These are phyloP conservation scores for Ceriops zippeliana DNA, from an alignment of 345 rosid species.

Conservation along the genomic window DNA sequence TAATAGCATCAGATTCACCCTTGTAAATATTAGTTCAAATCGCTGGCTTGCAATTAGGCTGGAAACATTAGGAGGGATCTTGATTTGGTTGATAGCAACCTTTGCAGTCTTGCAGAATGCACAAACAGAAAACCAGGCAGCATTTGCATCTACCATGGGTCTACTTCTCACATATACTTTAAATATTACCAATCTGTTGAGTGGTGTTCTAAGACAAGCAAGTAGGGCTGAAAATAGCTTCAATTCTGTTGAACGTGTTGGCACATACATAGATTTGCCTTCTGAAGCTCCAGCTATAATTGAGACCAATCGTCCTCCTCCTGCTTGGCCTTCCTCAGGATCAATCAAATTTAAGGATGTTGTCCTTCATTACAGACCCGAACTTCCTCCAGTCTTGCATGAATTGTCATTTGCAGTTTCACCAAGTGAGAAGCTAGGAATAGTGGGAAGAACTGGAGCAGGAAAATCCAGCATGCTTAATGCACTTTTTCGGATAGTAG, in stretches of 20 bases:
- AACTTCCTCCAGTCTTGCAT: conserved; percentile 93
- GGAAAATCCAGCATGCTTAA: conserved; percentile 98
- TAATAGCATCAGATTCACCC: conserved; percentile 31
- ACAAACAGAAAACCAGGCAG: conserved; percentile 24
- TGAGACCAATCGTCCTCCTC: conserved; percentile 87
- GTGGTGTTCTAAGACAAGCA: conserved; percentile 87
- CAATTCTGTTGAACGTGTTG: conserved; percentile 92
- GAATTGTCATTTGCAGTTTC: conserved; percentile 68
- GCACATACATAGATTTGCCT: conserved; percentile 77
- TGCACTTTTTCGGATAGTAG: conserved; percentile 89
- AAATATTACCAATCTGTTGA: conserved; percentile 74
- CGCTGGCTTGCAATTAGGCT: conserved; percentile 84
- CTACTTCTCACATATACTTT: conserved; percentile 91
- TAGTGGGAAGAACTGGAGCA: conserved; percentile 99
- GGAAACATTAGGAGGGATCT: conserved; percentile 88
- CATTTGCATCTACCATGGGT: conserved; percentile 53
- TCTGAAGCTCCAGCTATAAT: conserved; percentile 80
- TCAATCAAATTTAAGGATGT: conserved; percentile 78
- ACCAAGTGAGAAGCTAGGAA: conserved; percentile 92
- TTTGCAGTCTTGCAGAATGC: conserved; percentile 30
- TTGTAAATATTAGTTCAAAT: conserved; percentile 27
- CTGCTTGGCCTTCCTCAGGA: conserved; percentile 98
- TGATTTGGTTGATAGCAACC: conserved; percentile 76
- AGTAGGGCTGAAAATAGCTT: conserved; percentile 96
- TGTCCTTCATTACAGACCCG: conserved; percentile 86